These are phyloP conservation scores for Yamadazyma olivae DNA, from an alignment of 805 yeast genomes.

Conservation along the genomic window DNA sequence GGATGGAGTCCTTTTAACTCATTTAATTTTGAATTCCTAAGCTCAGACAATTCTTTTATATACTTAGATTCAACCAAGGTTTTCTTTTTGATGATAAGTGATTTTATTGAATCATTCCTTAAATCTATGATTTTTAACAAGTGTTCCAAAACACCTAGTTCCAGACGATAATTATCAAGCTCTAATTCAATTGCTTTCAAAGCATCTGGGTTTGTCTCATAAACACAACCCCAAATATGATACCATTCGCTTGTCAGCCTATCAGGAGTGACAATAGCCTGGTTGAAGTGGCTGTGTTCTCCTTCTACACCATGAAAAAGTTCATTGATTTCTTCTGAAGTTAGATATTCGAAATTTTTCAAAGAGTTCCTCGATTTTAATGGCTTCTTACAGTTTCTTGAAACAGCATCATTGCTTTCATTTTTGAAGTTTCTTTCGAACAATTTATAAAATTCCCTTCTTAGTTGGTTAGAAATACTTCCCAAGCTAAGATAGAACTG, in stretches of 20 bases:
- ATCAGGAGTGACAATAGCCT: conserved; percentile 1
- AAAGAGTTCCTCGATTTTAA: background rate
- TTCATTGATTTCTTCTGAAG: conserved; percentile 10
- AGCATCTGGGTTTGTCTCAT: conserved; percentile 12
- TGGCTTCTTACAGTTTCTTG: background rate
- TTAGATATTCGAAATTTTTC: conserved; percentile 9
- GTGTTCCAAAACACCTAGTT: conserved; percentile 9
- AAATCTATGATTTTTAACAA: background rate
- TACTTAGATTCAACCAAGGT: conserved; percentile 6
- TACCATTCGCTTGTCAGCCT: conserved; percentile 11
- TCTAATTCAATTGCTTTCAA: conserved; percentile 11
- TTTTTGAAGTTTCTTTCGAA: conserved; percentile 7
- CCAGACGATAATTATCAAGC: conserved; percentile 11
- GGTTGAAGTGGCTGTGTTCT: conserved; percentile 4
- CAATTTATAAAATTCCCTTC: conserved; percentile 12
- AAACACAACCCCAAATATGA: conserved; percentile 14
- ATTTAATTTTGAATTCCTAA: conserved; percentile 1
- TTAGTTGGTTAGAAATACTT: conserved; percentile 13
- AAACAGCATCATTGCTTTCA: background rate
- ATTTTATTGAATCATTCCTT: background rate
- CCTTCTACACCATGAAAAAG: conserved; percentile 6
- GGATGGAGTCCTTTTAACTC: conserved; percentile 7
- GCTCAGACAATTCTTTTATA: conserved; percentile 7
- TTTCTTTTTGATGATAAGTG: conserved; percentile 9
- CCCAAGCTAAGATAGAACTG: conserved; percentile 15